Percentiles rank a stretch among this genome's conserved stretches.
Conservation (phyloP, 2,329 filamentous ascomycete species). For the Celoporthe dispersa region DNA sequence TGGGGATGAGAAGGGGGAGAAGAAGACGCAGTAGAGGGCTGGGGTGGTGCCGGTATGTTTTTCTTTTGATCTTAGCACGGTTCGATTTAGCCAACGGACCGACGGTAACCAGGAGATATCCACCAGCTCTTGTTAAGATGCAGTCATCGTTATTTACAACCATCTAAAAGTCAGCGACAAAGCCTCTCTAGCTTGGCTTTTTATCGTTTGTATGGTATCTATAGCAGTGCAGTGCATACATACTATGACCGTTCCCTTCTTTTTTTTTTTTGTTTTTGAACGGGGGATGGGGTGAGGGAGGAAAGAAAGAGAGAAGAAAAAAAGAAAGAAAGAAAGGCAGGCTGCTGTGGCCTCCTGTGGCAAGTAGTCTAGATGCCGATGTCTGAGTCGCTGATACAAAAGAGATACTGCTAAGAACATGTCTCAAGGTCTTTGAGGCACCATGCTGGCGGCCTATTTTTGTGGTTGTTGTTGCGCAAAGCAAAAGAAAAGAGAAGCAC, state of each 20-base stretch:
- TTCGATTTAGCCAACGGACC: neutral
- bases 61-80: neutral
- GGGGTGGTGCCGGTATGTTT: neutral
- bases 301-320: no score
- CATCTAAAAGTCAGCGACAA: neutral
- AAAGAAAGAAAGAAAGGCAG: neutral
- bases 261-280: neutral
- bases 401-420: neutral
- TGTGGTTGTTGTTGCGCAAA: neutral
- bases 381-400: conserved; percentile 5
- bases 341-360: neutral
- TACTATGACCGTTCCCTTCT: neutral
- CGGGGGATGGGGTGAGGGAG: no score
- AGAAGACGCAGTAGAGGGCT: conserved; percentile 44
- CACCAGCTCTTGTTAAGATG: neutral
- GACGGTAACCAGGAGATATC: neutral
- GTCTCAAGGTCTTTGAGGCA: neutral
- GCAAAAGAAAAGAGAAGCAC: neutral
- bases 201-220: neutral
- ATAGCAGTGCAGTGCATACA: neutral
- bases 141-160: neutral
- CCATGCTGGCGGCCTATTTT: neutral
- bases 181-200: neutral
- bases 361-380: conserved; percentile 1
- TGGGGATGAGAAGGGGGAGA: conserved; percentile 34